phyloP scores from a whole-genome alignment of 164 flowering plant genomes.

The Vitis amurensis region DNA sequence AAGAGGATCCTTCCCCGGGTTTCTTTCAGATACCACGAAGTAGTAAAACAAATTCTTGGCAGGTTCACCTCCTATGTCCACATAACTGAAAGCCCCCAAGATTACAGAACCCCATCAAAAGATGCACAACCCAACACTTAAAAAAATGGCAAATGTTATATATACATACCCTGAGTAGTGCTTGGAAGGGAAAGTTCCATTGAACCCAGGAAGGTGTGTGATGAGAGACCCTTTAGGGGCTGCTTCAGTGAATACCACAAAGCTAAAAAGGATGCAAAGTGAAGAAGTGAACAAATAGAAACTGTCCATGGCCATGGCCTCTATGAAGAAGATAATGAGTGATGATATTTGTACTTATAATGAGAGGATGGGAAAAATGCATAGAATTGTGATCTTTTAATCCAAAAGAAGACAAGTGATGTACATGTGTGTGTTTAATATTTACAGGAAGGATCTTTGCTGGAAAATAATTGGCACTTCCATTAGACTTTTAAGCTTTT shows the following conservation, averaged over 20 bases:
- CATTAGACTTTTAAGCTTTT: too few species aligned
- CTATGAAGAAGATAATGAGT: too few species aligned
- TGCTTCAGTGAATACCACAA: constrained; percentile 14
- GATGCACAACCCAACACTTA: not conserved
- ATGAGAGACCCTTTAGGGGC: constrained; percentile 22
- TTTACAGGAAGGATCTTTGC: too few species aligned
- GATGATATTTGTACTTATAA: too few species aligned
- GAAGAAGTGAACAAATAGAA: not conserved
- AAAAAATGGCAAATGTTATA: not conserved
- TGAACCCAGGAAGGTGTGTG: constrained; percentile 34
- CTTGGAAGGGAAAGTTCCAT: constrained; percentile 34
- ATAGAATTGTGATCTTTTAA: not conserved
- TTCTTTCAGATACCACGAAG: constrained; percentile 34
- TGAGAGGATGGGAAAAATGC: not conserved
- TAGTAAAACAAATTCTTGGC: constrained; percentile 35
- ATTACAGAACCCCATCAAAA: not conserved
- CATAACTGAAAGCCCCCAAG: constrained; percentile 19
- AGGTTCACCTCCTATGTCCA: constrained; percentile 13
- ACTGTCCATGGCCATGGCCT: constrained; percentile 1
- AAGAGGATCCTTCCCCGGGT: constrained; percentile 34
- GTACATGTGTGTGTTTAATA: too few species aligned
- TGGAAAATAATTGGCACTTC: too few species aligned
- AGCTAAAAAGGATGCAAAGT: constrained; percentile 11
- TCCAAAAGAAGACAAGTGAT: too few species aligned
- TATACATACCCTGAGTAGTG: constrained; percentile 34